Conservation (phyloP, 2,329 filamentous ascomycete species). For the Metarhizium rileyi region DNA sequence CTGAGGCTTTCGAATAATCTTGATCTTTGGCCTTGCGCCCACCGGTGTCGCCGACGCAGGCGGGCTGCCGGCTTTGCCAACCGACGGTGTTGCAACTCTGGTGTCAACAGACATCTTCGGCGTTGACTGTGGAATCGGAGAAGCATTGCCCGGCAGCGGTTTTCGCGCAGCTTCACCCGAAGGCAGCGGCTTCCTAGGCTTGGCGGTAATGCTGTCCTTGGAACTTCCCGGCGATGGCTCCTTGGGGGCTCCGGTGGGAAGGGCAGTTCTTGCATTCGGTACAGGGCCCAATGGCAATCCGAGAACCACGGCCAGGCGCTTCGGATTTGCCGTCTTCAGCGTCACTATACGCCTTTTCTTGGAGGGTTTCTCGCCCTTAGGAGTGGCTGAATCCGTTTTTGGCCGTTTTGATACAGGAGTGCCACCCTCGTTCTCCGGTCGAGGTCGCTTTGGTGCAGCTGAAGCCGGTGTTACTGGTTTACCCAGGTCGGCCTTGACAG, state of each 20-base stretch:
- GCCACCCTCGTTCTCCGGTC: constrained; percentile 24
- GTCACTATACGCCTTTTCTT: constrained; percentile 28
- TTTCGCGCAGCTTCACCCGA: constrained; percentile 19
- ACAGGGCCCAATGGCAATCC: constrained; percentile 15
- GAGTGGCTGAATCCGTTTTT: constrained; percentile 18
- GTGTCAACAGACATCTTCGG: constrained; percentile 18
- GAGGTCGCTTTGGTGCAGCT: constrained; percentile 24
- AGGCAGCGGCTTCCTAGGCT: constrained; percentile 27
- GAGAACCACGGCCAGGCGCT: constrained; percentile 25
- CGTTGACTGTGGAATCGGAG: constrained; percentile 13
- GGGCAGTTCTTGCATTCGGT: constrained; percentile 18
- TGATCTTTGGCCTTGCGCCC: constrained; percentile 24
- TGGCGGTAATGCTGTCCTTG: constrained; percentile 23
- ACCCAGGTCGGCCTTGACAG: constrained; percentile 12
- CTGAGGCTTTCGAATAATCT: constrained; percentile 27
- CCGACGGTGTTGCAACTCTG: constrained; percentile 12
- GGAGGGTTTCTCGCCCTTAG: constrained; percentile 11
- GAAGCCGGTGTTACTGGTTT: constrained; percentile 12
- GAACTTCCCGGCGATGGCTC: constrained; percentile 14
- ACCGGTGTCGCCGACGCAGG: constrained; percentile 13
- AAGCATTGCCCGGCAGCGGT: constrained; percentile 22
- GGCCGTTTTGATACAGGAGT: constrained; percentile 28
- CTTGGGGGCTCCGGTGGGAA: constrained; percentile 21
- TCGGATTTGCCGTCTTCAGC: constrained; percentile 24
- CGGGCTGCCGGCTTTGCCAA: constrained; percentile 16